Conservation (phyloP, 352 stramenopile genomes). For the Phytophthora litchii region DNA sequence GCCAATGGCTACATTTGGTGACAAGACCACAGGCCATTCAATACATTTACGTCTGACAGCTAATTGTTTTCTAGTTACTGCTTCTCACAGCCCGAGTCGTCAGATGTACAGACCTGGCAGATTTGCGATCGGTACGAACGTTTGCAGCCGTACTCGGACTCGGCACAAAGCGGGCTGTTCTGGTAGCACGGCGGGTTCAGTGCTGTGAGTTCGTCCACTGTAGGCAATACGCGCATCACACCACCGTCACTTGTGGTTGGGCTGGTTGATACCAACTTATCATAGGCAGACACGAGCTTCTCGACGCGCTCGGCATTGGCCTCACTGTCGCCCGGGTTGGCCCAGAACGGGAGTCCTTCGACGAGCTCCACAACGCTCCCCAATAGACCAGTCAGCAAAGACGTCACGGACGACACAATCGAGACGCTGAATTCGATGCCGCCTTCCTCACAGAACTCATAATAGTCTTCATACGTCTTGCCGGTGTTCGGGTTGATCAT, state of each 20-base stretch:
- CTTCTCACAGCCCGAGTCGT: constrained; percentile 43
- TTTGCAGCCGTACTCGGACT: constrained; percentile 59
- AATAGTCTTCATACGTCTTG: constrained; percentile 55
- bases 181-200: constrained; percentile 65
- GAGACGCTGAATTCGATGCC: constrained; percentile 52
- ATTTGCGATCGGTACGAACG: constrained; percentile 65
- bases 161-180: constrained; percentile 59
- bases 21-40: constrained; percentile 30
- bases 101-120: constrained; percentile 57
- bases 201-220: constrained; percentile 33
- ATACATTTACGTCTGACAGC: constrained; percentile 25
- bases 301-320: constrained; percentile 54
- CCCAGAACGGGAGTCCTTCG: constrained; percentile 68
- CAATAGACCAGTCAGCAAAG: constrained; percentile 14
- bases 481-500: constrained; percentile 59
- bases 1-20: constrained; percentile 11
- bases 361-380: constrained; percentile 29
- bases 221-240: constrained; percentile 53
- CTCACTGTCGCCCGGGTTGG: constrained; percentile 42
- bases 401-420: constrained; percentile 5
- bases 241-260: constrained; percentile 45
- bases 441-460: constrained; percentile 66
- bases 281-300: constrained; percentile 61
- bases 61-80: constrained; percentile 15
- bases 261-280: constrained; percentile 37